Conservation (phyloP, 305 asterid genomes). For the Solanum hybrid region DNA sequence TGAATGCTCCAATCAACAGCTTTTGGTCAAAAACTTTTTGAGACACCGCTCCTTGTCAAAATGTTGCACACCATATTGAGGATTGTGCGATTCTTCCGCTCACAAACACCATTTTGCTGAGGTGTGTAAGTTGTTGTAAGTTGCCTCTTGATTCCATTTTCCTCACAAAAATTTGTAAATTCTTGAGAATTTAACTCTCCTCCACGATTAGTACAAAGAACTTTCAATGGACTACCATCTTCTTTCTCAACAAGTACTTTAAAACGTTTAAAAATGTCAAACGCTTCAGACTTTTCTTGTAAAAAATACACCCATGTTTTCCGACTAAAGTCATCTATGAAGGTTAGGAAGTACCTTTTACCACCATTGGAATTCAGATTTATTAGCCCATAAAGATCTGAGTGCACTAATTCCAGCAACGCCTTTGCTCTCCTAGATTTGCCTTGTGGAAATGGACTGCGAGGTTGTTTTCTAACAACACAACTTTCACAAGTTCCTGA, state of each 20-base stretch:
- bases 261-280: no score
- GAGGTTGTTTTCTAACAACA: background rate
- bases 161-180: background rate
- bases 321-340: background rate
- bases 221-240: background rate
- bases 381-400: background rate
- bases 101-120: background rate
- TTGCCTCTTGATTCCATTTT: background rate
- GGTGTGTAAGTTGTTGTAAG: background rate
- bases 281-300: background rate
- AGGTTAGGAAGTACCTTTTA: background rate
- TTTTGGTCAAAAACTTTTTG: background rate
- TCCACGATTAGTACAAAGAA: background rate
- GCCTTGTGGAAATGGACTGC: background rate
- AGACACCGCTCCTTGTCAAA: background rate
- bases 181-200: background rate
- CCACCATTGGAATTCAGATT: background rate
- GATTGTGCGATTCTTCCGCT: background rate
- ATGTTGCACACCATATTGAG: background rate
- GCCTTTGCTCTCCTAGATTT: background rate
- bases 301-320: background rate
- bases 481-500: background rate
- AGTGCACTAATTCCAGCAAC: background rate
- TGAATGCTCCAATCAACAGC: background rate
- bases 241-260: background rate